These are phyloP conservation scores for Bruguiera parviflora DNA, from an alignment of 345 rosid genomes.

Conservation along the genomic window DNA sequence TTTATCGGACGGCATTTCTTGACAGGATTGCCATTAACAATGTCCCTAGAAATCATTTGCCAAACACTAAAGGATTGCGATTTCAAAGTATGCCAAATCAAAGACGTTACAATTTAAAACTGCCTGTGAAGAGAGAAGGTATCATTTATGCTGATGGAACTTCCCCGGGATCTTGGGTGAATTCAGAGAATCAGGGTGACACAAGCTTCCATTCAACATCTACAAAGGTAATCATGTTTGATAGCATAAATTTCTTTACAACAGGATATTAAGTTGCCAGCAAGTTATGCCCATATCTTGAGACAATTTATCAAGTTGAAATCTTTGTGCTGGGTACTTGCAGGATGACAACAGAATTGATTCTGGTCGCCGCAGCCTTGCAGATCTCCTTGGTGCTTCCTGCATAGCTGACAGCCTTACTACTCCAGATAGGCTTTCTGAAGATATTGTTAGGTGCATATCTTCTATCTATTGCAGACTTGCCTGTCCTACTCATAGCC, in stretches of 20 bases:
- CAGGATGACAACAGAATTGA: slow-evolving; percentile 43
- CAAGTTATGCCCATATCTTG: neutral
- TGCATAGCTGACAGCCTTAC: slow-evolving; percentile 22
- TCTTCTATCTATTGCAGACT: slow-evolving; percentile 78
- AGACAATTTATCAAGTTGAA: neutral
- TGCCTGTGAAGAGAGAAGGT: slow-evolving; percentile 19
- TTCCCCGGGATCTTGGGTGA: slow-evolving; percentile 40
- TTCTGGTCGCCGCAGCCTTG: slow-evolving; percentile 63
- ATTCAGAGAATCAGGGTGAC: slow-evolving; percentile 37
- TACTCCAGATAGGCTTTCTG: slow-evolving; percentile 65
- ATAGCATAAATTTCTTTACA: neutral
- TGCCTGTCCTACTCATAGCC: slow-evolving; percentile 31
- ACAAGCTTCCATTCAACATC: slow-evolving; percentile 38
- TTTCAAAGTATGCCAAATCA: slow-evolving; percentile 17
- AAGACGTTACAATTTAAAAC: slow-evolving; percentile 29
- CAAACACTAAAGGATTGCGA: slow-evolving; percentile 30
- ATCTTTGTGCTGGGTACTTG: slow-evolving; percentile 9
- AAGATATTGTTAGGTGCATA: slow-evolving; percentile 74
- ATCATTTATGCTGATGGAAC: slow-evolving; percentile 31
- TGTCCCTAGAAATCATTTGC: slow-evolving; percentile 25
- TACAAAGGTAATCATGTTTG: slow-evolving; percentile 40
- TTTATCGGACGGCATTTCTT: slow-evolving; percentile 62
- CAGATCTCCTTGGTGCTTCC: slow-evolving; percentile 63
- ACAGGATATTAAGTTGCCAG: neutral
- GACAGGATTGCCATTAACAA: slow-evolving; percentile 37